Evolutionary conservation across 192 early-diverging fungal species (phyloP).

Genomic region (Linnemannia hyalina): DNA sequence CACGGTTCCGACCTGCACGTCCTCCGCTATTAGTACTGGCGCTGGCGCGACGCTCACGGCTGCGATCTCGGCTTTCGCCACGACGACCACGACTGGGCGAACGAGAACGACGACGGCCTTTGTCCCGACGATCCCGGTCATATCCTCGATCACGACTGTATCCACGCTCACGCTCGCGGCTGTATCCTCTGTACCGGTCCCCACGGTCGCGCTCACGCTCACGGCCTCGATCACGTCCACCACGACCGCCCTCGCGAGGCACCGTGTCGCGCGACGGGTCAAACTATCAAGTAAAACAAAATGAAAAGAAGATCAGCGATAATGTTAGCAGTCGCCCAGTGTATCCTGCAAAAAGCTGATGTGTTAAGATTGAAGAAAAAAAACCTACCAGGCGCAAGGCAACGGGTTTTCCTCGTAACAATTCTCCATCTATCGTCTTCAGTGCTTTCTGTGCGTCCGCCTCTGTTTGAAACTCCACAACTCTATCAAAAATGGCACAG

Average conservation of each 20-base stretch:
- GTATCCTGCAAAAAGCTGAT: not conserved
- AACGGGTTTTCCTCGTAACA: conserved; percentile 75
- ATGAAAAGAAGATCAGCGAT: not conserved
- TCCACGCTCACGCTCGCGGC: conserved; percentile 25
- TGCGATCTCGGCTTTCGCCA: conserved; percentile 60
- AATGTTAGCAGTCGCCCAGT: no score
- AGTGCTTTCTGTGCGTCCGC: conserved; percentile 87
- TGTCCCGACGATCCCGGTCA: conserved; percentile 50
- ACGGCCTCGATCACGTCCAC: conserved; percentile 23
- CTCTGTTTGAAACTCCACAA: conserved; percentile 88
- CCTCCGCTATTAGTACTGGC: conserved; percentile 45
- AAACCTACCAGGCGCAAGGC: conserved; percentile 72
- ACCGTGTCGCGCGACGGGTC: conserved; percentile 37
- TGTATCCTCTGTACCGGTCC: conserved; percentile 13
- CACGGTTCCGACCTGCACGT: not conserved
- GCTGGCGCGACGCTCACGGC: conserved; percentile 56
- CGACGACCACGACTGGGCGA: not conserved
- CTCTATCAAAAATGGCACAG: conserved; percentile 58
- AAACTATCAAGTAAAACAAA: conserved; percentile 5
- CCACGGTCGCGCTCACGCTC: conserved; percentile 14
- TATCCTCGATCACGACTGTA: conserved; percentile 25
- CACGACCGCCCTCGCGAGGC: conserved; percentile 50
- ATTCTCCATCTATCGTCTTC: conserved; percentile 82
- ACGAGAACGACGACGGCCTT: not conserved
- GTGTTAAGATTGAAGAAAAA: not conserved